These are phyloP conservation scores for Cairneyella variabilis DNA, from an alignment of 495 filamentous ascomycete species.

Conservation along the genomic window DNA sequence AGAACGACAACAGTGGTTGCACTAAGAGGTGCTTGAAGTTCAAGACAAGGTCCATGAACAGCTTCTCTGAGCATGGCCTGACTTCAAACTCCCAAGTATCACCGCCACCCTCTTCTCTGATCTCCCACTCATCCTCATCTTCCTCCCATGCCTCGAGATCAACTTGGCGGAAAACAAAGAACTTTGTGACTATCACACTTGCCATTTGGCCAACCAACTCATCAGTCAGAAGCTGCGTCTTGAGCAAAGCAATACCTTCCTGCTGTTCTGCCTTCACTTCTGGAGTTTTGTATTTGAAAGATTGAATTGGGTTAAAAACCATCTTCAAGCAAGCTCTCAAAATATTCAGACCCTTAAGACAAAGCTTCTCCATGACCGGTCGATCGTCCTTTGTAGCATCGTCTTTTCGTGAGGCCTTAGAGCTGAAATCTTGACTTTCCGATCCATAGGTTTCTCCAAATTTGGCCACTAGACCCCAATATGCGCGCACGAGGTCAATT, in stretches of 20 bases:
- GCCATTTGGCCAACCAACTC: conserved; percentile 73
- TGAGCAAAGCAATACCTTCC: conserved; percentile 58
- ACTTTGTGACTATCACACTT: conserved; percentile 76
- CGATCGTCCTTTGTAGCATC: conserved; percentile 48
- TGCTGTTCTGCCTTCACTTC: conserved; percentile 68
- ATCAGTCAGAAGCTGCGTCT: conserved; percentile 66
- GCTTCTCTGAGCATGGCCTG: conserved; percentile 84
- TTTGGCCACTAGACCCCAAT: conserved; percentile 75
- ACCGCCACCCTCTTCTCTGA: conserved; percentile 70
- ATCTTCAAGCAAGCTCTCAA: conserved; percentile 81
- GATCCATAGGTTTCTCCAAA: conserved; percentile 65
- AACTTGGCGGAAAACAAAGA: conserved; percentile 80
- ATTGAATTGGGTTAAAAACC: conserved; percentile 72
- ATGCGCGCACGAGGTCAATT: conserved; percentile 66
- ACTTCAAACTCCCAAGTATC: conserved; percentile 86
- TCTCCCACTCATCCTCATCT: conserved; percentile 87
- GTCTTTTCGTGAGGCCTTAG: conserved; percentile 42
- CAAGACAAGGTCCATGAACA: conserved; percentile 86
- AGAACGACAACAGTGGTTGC: conserved; percentile 72
- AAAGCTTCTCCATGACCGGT: conserved; percentile 67
- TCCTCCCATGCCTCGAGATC: conserved; percentile 90
- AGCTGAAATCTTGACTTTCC: conserved; percentile 27
- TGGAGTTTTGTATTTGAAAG: conserved; percentile 73
- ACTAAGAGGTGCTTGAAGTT: conserved; percentile 78
- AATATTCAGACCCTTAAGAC: conserved; percentile 75